phyloP scores from a whole-genome alignment of 2,329 filamentous ascomycete species.

The Aspergillus glaucus region DNA sequence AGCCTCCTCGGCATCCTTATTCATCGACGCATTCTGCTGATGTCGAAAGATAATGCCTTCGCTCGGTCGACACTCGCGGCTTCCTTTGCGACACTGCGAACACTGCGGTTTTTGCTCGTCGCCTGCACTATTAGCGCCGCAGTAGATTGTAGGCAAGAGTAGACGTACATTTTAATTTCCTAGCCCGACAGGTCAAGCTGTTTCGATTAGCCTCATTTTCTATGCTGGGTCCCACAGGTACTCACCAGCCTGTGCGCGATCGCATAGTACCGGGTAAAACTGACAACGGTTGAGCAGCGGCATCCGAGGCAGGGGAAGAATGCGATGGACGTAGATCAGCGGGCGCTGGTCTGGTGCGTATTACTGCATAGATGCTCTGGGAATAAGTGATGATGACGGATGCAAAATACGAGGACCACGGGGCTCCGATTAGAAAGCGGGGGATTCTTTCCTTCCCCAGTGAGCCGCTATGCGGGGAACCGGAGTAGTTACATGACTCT shows the following conservation, averaged over 20 bases:
- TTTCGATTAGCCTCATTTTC: not conserved
- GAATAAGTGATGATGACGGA: no score
- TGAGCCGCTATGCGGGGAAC: no score
- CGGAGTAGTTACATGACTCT: no score
- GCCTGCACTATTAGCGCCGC: constrained; percentile 17
- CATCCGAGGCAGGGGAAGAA: constrained; percentile 7
- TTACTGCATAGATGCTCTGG: no score
- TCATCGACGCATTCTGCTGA: constrained; percentile 65
- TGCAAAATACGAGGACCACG: no score
- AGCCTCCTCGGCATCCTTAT: constrained; percentile 41
- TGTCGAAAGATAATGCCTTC: constrained; percentile 61
- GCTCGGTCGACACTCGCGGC: constrained; percentile 54
- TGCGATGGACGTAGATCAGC: no score
- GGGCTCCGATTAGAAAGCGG: no score
- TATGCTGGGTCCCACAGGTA: constrained; percentile 3
- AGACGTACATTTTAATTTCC: constrained; percentile 56
- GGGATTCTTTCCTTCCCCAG: no score
- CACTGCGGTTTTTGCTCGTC: constrained; percentile 57
- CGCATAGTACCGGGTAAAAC: constrained; percentile 31
- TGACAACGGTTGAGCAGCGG: constrained; percentile 18
- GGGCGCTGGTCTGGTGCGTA: no score
- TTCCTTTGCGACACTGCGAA: constrained; percentile 56
- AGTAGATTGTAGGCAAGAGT: constrained; percentile 1
- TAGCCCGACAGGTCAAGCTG: constrained; percentile 52
- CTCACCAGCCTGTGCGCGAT: constrained; percentile 40